A percentile compares a stretch with the other conserved stretches of the same genome.
These are phyloP conservation scores for Mycosphaerella arachidis DNA, from an alignment of 2,329 filamentous ascomycete species.

Conservation along the genomic window DNA sequence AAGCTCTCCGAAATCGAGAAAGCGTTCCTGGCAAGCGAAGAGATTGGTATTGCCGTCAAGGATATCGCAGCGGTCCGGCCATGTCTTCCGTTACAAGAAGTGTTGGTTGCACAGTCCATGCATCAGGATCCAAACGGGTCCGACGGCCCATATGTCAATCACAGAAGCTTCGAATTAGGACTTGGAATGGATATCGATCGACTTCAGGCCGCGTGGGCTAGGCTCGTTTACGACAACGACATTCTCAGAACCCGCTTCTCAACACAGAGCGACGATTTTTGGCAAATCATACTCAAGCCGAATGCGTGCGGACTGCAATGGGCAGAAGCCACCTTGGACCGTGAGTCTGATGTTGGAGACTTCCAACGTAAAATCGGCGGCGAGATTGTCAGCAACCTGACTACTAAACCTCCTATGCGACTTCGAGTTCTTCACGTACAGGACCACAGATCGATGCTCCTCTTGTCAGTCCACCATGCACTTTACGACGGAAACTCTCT, in stretches of 20 bases:
- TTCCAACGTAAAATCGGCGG: conserved; percentile 4
- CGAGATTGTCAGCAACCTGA: conserved; percentile 4
- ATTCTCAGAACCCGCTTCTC: conserved; percentile 11
- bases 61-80: conserved; percentile 7
- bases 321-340: neutral
- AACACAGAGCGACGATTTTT: conserved; percentile 5
- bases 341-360: neutral
- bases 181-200: conserved; percentile 4
- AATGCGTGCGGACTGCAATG: neutral
- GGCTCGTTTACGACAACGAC: conserved; percentile 8
- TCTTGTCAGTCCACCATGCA: conserved; percentile 12
- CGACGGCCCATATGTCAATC: conserved; percentile 13
- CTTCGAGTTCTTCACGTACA: neutral
- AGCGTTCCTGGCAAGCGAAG: neutral
- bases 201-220: conserved; percentile 5
- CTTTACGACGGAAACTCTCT: conserved; percentile 12
- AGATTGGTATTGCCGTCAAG: neutral
- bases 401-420: conserved; percentile 6
- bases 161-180: conserved; percentile 5
- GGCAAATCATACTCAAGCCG: conserved; percentile 11
- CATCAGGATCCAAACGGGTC: conserved; percentile 5
- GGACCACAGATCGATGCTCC: neutral
- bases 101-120: conserved; percentile 8
- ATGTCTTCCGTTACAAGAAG: conserved; percentile 13
- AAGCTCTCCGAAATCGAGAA: neutral